These are phyloP conservation scores for Tephrocybe sp. DNA, from an alignment of 768 basidiomycete species.

Conservation along the genomic window DNA sequence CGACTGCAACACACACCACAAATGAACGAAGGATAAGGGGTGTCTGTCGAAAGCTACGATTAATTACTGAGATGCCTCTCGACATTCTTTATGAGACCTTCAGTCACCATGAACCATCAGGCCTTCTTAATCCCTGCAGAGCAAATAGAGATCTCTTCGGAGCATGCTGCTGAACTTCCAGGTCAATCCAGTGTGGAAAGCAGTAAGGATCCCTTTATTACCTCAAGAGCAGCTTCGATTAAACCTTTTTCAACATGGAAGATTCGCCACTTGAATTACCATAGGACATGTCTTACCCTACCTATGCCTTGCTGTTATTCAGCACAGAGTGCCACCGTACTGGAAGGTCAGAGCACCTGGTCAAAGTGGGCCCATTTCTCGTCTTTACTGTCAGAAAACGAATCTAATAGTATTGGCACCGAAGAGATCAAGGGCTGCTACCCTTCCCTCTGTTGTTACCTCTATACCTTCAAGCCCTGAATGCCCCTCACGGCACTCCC, in stretches of 20 bases:
- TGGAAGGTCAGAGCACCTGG: too few species aligned
- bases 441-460: too few species aligned
- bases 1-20: neutral
- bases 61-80: slow-evolving; percentile 30
- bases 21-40: slow-evolving; percentile 16
- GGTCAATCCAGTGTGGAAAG: slow-evolving; percentile 30
- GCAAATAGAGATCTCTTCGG: slow-evolving; percentile 33
- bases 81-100: slow-evolving; percentile 38
- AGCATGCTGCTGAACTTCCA: slow-evolving; percentile 25
- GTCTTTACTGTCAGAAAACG: neutral
- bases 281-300: too few species aligned
- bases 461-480: neutral
- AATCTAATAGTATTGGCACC: too few species aligned
- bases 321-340: slow-evolving; percentile 24
- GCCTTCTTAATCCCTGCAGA: slow-evolving; percentile 36
- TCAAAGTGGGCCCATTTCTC: too few species aligned
- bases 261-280: too few species aligned
- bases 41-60: slow-evolving; percentile 20
- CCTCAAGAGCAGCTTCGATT: neutral
- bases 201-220: slow-evolving; percentile 10
- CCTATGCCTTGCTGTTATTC: slow-evolving; percentile 20
- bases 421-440: slow-evolving; percentile 11
- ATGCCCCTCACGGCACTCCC: neutral
- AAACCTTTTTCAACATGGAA: neutral
- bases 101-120: slow-evolving; percentile 31